Conservation (phyloP, 2,329 filamentous ascomycete genomes). For the Pseudocercospora ulei region DNA sequence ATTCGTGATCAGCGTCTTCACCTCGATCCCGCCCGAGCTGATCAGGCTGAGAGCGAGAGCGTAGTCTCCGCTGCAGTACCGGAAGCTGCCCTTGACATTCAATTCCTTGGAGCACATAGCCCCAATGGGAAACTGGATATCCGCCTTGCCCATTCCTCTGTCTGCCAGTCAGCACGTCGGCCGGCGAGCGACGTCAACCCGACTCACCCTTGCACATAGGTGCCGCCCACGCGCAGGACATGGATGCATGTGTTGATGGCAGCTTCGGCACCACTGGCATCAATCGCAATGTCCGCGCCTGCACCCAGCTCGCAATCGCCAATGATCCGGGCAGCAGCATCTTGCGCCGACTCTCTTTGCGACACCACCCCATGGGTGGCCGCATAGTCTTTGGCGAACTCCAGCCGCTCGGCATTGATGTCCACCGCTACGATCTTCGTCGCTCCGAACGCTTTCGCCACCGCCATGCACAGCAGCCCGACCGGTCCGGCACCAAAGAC, state of each 20-base stretch:
- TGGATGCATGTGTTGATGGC: constrained; percentile 45
- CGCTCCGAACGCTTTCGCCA: constrained; percentile 77
- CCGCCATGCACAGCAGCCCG: constrained; percentile 76
- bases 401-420: constrained; percentile 67
- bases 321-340: constrained; percentile 20
- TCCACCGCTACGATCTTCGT: constrained; percentile 76
- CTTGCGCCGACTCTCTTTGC: constrained; percentile 48
- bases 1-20: constrained; percentile 69
- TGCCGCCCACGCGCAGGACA: constrained; percentile 42
- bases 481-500: constrained; percentile 51
- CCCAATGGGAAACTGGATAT: constrained; percentile 88
- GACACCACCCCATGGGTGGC: constrained; percentile 63
- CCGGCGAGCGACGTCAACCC: background rate
- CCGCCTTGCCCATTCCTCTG: constrained; percentile 70
- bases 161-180: background rate
- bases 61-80: constrained; percentile 83
- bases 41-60: constrained; percentile 71
- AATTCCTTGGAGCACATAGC: constrained; percentile 82
- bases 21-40: constrained; percentile 56
- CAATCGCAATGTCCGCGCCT: constrained; percentile 43
- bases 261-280: constrained; percentile 42
- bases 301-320: constrained; percentile 42
- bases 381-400: constrained; percentile 64
- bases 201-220: constrained; percentile 54
- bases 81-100: constrained; percentile 75